These are phyloP conservation scores for Flaveria floridana DNA, from an alignment of 140 eudicot genomes.

Conservation along the genomic window DNA sequence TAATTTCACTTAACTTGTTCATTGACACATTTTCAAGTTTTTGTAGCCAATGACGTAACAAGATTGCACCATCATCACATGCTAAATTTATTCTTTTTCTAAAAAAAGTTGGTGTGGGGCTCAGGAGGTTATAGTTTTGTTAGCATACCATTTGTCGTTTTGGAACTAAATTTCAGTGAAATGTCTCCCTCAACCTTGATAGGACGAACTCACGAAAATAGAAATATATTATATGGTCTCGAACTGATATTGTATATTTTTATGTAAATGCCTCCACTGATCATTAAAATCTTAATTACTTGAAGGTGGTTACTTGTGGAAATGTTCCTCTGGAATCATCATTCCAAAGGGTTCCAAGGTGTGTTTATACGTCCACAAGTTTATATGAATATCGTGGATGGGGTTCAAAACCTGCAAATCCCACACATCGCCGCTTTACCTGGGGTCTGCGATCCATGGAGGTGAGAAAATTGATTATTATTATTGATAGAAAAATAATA, in stretches of 20 bases:
- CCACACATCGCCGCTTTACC: slow-evolving; percentile 61
- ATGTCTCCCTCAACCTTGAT: slow-evolving; percentile 10
- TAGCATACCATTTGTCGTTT: not conserved
- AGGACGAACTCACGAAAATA: slow-evolving; percentile 1
- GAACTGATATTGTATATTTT: not conserved
- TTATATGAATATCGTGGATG: slow-evolving; percentile 56
- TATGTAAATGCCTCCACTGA: not conserved
- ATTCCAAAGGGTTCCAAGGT: slow-evolving; percentile 61
- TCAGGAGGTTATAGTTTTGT: not conserved
- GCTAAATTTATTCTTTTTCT: not conserved
- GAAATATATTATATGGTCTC: not conserved
- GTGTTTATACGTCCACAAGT: slow-evolving; percentile 73
- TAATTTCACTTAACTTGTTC: not conserved
- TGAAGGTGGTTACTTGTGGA: slow-evolving; percentile 79
- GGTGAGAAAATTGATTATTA: slow-evolving; percentile 39
- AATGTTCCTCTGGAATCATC: slow-evolving; percentile 70
- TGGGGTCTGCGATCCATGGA: slow-evolving; percentile 76
- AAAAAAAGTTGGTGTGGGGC: not conserved
- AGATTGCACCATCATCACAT: not conserved
- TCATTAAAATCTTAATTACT: slow-evolving; percentile 21
- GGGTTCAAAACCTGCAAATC: slow-evolving; percentile 65
- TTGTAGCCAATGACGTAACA: not conserved
- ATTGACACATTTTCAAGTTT: not conserved
- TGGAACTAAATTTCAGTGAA: not conserved
- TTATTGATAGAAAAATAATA: not conserved